Conservation (phyloP, 1,284 basidiomycete genomes). For the Agaricales sp. region DNA sequence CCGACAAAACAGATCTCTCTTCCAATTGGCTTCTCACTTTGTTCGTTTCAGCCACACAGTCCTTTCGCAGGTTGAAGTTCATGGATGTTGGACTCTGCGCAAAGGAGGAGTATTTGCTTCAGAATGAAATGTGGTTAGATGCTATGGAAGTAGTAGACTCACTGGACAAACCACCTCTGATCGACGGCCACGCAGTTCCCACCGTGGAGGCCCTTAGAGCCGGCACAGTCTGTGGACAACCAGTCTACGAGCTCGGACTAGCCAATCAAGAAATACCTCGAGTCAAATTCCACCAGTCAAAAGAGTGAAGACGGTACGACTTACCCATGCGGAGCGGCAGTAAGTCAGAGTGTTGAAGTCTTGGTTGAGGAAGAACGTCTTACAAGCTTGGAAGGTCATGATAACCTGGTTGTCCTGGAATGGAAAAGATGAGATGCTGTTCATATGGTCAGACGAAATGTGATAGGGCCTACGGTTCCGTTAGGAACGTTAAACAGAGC, state of each 20-base stretch:
- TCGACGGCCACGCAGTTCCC: slow-evolving; percentile 34
- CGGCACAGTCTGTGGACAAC: slow-evolving; percentile 32
- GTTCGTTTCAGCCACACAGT: too few species aligned
- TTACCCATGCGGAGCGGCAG: slow-evolving; percentile 29
- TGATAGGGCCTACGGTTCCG: slow-evolving; percentile 15
- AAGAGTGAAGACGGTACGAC: slow-evolving; percentile 3
- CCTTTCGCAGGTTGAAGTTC: too few species aligned
- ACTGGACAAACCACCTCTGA: slow-evolving; percentile 38
- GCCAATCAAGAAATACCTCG: neutral
- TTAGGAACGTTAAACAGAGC: slow-evolving; percentile 22
- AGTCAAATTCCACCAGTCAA: slow-evolving; percentile 4
- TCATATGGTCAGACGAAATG: neutral
- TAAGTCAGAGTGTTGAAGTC: slow-evolving; percentile 21
- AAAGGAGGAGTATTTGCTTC: too few species aligned
- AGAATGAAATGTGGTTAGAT: neutral
- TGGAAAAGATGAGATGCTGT: slow-evolving; percentile 1
- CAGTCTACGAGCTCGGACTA: slow-evolving; percentile 29
- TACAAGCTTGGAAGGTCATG: slow-evolving; percentile 25
- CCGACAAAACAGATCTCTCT: too few species aligned
- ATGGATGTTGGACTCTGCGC: too few species aligned
- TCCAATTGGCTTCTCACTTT: too few species aligned
- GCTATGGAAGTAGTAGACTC: slow-evolving; percentile 12
- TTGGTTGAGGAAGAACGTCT: slow-evolving; percentile 31
- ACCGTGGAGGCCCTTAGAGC: slow-evolving; percentile 37
- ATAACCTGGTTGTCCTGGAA: slow-evolving; percentile 20